These are phyloP conservation scores for Hirsutella thompsonii DNA, from an alignment of 2,329 filamentous ascomycete genomes.

Conservation along the genomic window DNA sequence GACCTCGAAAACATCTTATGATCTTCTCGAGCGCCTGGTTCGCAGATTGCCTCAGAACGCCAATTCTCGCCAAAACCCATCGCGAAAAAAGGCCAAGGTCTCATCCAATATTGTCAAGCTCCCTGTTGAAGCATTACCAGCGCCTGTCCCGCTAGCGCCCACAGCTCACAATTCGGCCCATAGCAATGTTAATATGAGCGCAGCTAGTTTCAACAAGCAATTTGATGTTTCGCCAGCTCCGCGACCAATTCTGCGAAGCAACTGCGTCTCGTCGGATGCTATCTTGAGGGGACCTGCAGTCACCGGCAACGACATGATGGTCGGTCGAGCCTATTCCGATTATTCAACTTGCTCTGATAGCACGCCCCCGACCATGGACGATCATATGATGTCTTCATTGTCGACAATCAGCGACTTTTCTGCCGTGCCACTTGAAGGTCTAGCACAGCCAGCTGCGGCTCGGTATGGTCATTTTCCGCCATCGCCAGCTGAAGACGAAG, in stretches of 20 bases:
- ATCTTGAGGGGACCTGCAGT: neutral
- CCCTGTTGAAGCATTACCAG: neutral
- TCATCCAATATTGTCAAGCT: neutral
- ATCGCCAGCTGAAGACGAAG: conserved; percentile 1
- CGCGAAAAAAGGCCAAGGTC: conserved; percentile 1
- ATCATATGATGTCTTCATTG: conserved; percentile 2
- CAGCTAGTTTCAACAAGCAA: neutral
- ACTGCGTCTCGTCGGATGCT: neutral
- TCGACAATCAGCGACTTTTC: neutral
- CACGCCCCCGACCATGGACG: neutral
- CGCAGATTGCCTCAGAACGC: conserved; percentile 12
- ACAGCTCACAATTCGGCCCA: neutral
- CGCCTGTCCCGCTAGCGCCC: neutral
- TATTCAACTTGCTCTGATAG: conserved; percentile 1
- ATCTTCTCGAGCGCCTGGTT: conserved; percentile 17
- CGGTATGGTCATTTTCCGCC: neutral
- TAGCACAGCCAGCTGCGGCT: neutral
- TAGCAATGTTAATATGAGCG: neutral
- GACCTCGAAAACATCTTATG: conserved; percentile 21
- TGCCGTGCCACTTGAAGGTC: neutral
- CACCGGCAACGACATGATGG: neutral
- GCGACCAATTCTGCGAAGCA: neutral
- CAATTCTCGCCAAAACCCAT: neutral
- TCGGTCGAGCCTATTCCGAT: neutral
- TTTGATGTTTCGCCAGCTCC: neutral